Evolutionary conservation across 169 alveolate genomes (phyloP).

Genomic region (Plasmodium inui): DNA sequence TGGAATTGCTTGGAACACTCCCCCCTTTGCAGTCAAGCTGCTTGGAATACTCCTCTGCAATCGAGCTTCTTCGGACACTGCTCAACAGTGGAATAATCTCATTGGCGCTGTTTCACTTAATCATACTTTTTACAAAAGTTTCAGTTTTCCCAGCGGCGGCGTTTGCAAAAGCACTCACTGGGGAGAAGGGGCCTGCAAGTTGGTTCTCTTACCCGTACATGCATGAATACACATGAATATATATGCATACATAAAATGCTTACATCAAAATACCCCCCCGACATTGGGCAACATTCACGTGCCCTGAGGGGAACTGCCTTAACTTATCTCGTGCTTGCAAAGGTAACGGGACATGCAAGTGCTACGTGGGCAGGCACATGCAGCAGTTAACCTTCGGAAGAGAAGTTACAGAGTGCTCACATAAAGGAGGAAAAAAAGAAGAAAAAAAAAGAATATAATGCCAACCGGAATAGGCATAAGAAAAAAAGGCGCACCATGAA

Average conservation of each 20-base stretch:
- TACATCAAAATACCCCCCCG: background rate
- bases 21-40: too few relatives aligned
- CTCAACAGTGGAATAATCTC: background rate
- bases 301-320: background rate
- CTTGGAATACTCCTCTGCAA: too few relatives aligned
- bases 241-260: background rate
- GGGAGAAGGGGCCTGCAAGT: background rate
- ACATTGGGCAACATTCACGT: background rate
- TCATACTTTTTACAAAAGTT: background rate
- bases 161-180: background rate
- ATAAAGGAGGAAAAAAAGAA: background rate
- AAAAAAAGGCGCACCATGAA: background rate
- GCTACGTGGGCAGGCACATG: background rate
- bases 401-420: background rate
- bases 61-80: background rate
- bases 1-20: background rate
- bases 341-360: background rate
- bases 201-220: background rate
- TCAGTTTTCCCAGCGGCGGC: background rate
- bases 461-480: background rate
- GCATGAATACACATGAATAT: background rate
- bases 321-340: background rate
- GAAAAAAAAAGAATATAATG: background rate
- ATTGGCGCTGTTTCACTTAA: background rate
- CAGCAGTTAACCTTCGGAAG: background rate